Conservation (phyloP, 2,329 filamentous ascomycete genomes). For the Tricladium varicosporioides region DNA sequence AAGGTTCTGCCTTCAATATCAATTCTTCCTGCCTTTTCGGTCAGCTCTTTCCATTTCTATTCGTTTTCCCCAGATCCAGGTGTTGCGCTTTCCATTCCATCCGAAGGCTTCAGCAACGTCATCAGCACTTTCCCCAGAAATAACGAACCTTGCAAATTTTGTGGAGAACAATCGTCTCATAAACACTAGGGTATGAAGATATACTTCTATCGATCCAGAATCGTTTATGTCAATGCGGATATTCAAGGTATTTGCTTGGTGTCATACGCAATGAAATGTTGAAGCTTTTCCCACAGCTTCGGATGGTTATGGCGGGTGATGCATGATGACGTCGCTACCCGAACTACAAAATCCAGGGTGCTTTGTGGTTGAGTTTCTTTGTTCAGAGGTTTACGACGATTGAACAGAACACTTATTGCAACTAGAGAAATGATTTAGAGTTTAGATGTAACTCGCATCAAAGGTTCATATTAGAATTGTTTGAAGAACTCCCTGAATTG, state of each 20-base stretch:
- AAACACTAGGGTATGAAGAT: conserved; percentile 14
- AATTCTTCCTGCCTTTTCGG: conserved; percentile 4
- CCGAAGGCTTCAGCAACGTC: conserved; percentile 11
- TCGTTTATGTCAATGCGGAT: not conserved
- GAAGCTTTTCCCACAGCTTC: not conserved
- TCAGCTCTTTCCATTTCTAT: conserved; percentile 22
- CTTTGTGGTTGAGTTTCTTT: not conserved
- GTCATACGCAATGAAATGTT: not conserved
- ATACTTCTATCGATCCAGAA: conserved; percentile 6
- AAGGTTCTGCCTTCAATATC: not conserved
- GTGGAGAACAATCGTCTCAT: not conserved
- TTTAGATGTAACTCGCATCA: no score
- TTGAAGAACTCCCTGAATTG: no score
- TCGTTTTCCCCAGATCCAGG: not conserved
- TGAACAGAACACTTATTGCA: no score
- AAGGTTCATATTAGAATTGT: no score
- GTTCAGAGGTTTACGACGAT: not conserved
- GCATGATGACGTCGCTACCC: not conserved
- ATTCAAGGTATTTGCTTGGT: conserved; percentile 8
- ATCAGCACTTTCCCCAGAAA: conserved; percentile 1
- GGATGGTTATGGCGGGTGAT: not conserved
- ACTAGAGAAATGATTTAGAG: no score
- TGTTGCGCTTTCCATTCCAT: not conserved
- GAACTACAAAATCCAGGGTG: not conserved
- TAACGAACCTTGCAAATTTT: conserved; percentile 1